Evolutionary conservation across 164 flowering plant genomes (phyloP).

Genomic region (Saururus chinensis): DNA sequence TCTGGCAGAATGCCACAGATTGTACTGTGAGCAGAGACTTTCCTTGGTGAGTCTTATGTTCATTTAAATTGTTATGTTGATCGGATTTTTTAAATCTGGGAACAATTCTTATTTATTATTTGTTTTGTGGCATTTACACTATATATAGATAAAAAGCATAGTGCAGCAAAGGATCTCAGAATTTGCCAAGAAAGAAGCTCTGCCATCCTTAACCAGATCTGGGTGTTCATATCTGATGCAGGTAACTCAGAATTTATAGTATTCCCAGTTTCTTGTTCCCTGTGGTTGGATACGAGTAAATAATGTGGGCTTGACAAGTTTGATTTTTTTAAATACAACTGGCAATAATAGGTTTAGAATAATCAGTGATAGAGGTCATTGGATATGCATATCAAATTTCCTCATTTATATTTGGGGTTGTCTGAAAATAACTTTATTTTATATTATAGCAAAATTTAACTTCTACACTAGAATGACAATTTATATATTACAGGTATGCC

Average conservation of each 20-base stretch:
- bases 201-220: constrained; percentile 94
- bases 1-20: constrained; percentile 83
- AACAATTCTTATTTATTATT: not conserved
- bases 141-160: constrained; percentile 40
- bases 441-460: not conserved
- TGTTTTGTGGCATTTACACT: constrained; percentile 2
- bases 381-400: not conserved
- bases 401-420: not conserved
- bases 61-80: not conserved
- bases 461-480: not conserved
- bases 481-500: constrained; percentile 65
- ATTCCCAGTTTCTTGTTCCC: not conserved
- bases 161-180: constrained; percentile 86
- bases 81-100: no score
- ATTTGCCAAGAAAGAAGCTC: constrained; percentile 76
- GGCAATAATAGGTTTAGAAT: not conserved
- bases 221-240: constrained; percentile 95
- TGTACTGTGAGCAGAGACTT: constrained; percentile 93
- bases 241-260: constrained; percentile 27
- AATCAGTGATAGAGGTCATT: not conserved
- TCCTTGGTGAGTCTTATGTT: constrained; percentile 48
- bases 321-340: no score
- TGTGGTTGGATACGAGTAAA: not conserved
- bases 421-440: not conserved
- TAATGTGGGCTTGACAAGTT: not conserved